Evolutionary conservation across 2,329 filamentous ascomycete species (phyloP).

Genomic region (Thelonectria rubi): DNA sequence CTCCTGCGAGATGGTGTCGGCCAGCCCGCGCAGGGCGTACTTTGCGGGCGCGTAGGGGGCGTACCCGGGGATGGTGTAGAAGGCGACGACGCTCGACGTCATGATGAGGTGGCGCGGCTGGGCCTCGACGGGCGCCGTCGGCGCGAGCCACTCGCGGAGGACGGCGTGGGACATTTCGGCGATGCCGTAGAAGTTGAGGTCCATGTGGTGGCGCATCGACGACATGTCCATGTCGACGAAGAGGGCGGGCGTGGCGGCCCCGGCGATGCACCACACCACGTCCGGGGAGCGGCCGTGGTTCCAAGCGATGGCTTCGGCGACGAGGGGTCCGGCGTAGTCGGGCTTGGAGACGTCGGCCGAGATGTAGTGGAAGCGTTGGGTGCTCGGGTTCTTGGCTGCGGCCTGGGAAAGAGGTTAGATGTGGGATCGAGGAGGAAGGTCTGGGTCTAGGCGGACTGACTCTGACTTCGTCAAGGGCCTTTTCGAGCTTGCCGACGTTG

Average conservation of each 20-base stretch:
- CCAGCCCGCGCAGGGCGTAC: conserved; percentile 82
- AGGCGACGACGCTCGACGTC: conserved; percentile 79
- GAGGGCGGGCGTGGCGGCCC: conserved; percentile 75
- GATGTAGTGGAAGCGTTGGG: conserved; percentile 85
- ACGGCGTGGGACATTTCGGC: conserved; percentile 87
- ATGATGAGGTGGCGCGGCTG: conserved; percentile 83
- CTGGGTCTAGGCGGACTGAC: conserved; percentile 50
- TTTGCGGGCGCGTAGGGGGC: conserved; percentile 85
- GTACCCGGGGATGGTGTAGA: conserved; percentile 84
- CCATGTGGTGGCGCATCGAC: conserved; percentile 80
- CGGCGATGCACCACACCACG: conserved; percentile 91
- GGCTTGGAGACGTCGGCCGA: conserved; percentile 80
- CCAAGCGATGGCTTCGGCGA: conserved; percentile 79
- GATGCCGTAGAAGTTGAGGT: conserved; percentile 89
- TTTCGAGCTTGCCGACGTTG: conserved; percentile 76
- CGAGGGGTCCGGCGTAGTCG: conserved; percentile 73
- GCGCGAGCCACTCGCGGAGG: conserved; percentile 76
- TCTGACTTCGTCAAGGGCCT: conserved; percentile 71
- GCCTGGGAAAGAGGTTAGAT: conserved; percentile 54
- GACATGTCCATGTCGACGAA: conserved; percentile 78
- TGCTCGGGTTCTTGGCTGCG: conserved; percentile 69
- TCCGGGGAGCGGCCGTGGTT: conserved; percentile 79
- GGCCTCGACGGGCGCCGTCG: conserved; percentile 52
- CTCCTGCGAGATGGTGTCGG: conserved; percentile 86
- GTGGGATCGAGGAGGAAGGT: neutral